Evolutionary conservation across 1,139 yeast species (phyloP).

Genomic region (Pichia inconspicua): DNA sequence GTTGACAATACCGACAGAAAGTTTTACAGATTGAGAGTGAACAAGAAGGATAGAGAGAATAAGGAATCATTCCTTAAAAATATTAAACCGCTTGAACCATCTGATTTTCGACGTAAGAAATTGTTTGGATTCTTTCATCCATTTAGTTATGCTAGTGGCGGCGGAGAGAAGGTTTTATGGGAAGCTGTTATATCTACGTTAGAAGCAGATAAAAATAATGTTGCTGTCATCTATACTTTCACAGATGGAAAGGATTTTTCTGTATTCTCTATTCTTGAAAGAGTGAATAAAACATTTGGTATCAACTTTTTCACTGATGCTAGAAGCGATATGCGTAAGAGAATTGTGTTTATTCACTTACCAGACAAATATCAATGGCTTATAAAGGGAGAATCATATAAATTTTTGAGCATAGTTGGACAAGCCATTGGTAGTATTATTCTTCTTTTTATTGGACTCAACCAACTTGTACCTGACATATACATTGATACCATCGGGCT

Average conservation of each 20-base stretch:
- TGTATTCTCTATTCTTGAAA: constrained; percentile 44
- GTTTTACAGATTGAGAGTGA: constrained; percentile 18
- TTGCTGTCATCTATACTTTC: constrained; percentile 68
- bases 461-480: constrained; percentile 72
- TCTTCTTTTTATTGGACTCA: constrained; percentile 64
- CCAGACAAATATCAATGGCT: constrained; percentile 41
- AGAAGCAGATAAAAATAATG: constrained; percentile 38
- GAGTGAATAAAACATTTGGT: constrained; percentile 60
- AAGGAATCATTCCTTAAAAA: constrained; percentile 13
- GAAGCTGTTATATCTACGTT: constrained; percentile 78
- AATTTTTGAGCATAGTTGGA: constrained; percentile 70
- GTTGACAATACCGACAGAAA: constrained; percentile 15
- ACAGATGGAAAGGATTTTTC: constrained; percentile 38
- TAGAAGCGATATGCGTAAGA: constrained; percentile 21
- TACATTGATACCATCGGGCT: constrained; percentile 93
- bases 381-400: constrained; percentile 73
- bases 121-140: constrained; percentile 92
- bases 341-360: constrained; percentile 69
- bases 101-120: constrained; percentile 35
- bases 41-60: constrained; percentile 21
- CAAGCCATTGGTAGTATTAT: constrained; percentile 77
- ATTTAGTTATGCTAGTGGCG: constrained; percentile 93
- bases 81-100: constrained; percentile 30
- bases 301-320: constrained; percentile 38
- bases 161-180: constrained; percentile 97